These are phyloP conservation scores for Penicillium palitans DNA, from an alignment of 2,329 filamentous ascomycete species.

Conservation along the genomic window DNA sequence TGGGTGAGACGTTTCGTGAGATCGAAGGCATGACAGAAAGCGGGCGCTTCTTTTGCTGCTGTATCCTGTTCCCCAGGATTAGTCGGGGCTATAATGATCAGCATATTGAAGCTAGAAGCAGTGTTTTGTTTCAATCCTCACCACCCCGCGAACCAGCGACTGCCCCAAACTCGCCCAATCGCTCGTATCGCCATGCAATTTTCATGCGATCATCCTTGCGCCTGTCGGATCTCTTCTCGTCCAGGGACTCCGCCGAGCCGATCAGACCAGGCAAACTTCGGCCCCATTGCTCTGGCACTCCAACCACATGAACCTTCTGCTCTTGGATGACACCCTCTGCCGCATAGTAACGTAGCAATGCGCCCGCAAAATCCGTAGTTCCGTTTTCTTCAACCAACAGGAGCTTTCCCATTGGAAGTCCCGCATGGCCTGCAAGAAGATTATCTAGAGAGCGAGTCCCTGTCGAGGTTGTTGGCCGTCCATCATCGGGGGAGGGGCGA, in stretches of 20 bases:
- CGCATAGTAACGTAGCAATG: constrained; percentile 82
- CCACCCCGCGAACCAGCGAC: constrained; percentile 57
- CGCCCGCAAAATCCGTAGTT: constrained; percentile 89
- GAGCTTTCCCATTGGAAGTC: constrained; percentile 76
- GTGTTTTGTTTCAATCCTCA: constrained; percentile 42
- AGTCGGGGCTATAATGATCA: constrained; percentile 31
- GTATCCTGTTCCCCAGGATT: constrained; percentile 46
- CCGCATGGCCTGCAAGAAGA: constrained; percentile 81
- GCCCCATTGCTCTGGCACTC: constrained; percentile 76
- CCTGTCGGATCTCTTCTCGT: constrained; percentile 41
- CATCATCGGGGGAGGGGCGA: constrained; percentile 84
- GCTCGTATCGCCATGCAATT: constrained; percentile 97
- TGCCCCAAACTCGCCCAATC: constrained; percentile 68
- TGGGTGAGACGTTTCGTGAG: constrained; percentile 65
- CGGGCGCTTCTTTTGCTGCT: constrained; percentile 34
- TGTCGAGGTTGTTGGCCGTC: constrained; percentile 84
- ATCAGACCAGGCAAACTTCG: constrained; percentile 77
- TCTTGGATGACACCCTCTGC: constrained; percentile 91
- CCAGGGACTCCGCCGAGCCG: constrained; percentile 49
- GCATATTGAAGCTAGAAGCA: constrained; percentile 10
- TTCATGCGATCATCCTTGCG: constrained; percentile 79
- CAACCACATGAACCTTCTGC: constrained; percentile 83
- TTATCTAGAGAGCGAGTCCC: constrained; percentile 83
- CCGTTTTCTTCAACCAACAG: constrained; percentile 83
- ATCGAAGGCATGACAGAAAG: constrained; percentile 74